These are phyloP conservation scores for Beauveria caledonica DNA, from an alignment of 2,329 filamentous ascomycete species.

Conservation along the genomic window DNA sequence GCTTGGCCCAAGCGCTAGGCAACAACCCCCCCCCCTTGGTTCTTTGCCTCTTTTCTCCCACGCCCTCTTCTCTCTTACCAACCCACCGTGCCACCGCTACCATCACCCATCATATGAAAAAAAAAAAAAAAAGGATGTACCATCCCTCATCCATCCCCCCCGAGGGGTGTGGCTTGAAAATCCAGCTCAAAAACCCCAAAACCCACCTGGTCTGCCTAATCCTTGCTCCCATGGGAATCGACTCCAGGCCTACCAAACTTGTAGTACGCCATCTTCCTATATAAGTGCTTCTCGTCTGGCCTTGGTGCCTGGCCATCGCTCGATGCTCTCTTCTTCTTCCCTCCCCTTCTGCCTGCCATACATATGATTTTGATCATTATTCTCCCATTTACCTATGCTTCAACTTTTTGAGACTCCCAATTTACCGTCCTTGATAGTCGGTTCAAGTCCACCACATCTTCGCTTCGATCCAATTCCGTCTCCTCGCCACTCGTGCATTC, in stretches of 20 bases:
- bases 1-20: conserved; percentile 21
- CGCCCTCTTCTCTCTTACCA: neutral
- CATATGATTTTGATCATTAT: neutral
- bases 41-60: neutral
- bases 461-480: neutral
- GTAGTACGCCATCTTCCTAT: conserved; percentile 1
- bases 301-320: conserved; percentile 12
- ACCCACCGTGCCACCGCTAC: neutral
- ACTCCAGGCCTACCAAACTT: conserved; percentile 3
- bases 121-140: neutral
- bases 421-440: neutral
- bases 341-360: neutral
- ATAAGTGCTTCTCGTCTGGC: conserved; percentile 8
- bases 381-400: neutral
- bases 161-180: neutral
- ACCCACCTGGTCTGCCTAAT: neutral
- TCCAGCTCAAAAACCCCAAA: neutral
- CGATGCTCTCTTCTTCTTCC: conserved; percentile 4
- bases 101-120: neutral
- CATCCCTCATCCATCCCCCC: neutral
- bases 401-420: neutral
- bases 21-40: conserved; percentile 20
- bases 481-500: conserved; percentile 4
- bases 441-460: neutral
- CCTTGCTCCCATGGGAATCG: neutral